Percentiles rank a stretch among this genome's conserved stretches.
Conservation (phyloP, 257 asterid genomes). For the Parsonsia alboflavescens region DNA sequence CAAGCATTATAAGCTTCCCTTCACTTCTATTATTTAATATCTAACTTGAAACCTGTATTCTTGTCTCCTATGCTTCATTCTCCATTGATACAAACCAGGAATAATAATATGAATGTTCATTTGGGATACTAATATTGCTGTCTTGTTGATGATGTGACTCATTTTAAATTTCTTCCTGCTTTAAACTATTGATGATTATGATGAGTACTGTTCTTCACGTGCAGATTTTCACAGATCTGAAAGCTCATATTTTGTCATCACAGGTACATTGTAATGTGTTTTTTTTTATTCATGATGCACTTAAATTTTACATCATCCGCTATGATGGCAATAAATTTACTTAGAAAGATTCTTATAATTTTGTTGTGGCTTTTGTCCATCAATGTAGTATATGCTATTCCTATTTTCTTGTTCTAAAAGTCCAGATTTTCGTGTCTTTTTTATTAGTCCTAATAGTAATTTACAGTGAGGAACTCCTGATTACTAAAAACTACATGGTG, state of each 20-base stretch:
- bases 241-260: conserved; percentile 81
- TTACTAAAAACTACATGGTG: background rate
- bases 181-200: background rate
- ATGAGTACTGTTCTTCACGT: conserved; percentile 10
- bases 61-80: background rate
- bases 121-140: background rate
- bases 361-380: background rate
- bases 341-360: background rate
- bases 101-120: background rate
- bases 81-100: background rate
- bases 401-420: background rate
- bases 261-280: conserved; percentile 49
- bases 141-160: background rate
- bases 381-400: background rate
- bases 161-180: background rate
- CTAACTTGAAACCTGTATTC: background rate
- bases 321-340: background rate
- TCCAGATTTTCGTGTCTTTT: background rate
- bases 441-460: background rate
- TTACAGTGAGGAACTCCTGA: background rate
- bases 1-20: background rate
- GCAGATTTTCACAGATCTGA: conserved; percentile 87
- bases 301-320: background rate
- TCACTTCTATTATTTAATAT: background rate
- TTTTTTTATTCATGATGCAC: background rate